These are phyloP conservation scores for Cryptosporidium bovis DNA, from an alignment of 169 alveolate genomes.

Conservation along the genomic window DNA sequence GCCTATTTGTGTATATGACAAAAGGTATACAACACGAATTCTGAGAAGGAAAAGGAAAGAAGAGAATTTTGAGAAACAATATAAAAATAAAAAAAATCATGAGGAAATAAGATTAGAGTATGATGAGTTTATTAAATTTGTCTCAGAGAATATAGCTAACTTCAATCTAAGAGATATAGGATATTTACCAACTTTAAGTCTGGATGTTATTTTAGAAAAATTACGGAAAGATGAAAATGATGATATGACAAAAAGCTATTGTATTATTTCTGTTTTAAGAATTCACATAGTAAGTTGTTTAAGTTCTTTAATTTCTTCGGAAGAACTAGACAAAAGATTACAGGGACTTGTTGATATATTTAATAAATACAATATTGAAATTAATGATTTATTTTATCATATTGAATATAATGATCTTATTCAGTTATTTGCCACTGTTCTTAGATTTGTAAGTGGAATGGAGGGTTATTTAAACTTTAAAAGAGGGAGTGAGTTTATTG, in stretches of 20 bases:
- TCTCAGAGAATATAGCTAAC: constrained; percentile 15
- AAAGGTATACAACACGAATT: not conserved
- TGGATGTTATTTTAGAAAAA: constrained; percentile 21
- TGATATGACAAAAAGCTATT: not conserved
- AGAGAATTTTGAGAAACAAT: not conserved
- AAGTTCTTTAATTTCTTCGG: not conserved
- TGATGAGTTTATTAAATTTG: constrained; percentile 28
- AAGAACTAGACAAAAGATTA: not conserved
- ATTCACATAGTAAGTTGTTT: constrained; percentile 43
- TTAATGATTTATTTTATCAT: constrained; percentile 20
- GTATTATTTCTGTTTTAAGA: constrained; percentile 20
- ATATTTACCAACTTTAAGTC: not conserved
- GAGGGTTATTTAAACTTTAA: not conserved
- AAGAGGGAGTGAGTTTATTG: not conserved
- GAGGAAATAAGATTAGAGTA: not conserved
- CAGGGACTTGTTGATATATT: not conserved
- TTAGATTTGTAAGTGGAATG: constrained; percentile 6
- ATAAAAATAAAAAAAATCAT: not conserved
- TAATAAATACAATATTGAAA: not conserved
- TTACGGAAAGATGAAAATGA: not conserved
- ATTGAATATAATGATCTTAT: constrained; percentile 12
- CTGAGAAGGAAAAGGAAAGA: not conserved
- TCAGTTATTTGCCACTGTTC: constrained; percentile 13
- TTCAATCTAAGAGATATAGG: constrained; percentile 49
- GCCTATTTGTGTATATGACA: not conserved